Conservation (phyloP, 257 asterid genomes). For the Forsythia suspensa region DNA sequence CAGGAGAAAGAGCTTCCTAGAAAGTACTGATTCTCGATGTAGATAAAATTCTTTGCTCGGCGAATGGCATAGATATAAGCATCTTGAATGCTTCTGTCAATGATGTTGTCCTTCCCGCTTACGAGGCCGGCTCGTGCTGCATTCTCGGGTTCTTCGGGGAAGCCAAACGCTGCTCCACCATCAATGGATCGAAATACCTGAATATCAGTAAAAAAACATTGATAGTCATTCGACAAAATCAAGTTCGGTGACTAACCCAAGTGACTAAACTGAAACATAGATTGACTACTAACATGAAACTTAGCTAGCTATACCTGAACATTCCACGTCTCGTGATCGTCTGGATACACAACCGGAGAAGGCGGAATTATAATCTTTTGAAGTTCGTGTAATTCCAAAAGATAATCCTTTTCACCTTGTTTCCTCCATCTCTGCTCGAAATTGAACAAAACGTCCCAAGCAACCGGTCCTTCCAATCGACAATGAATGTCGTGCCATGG, state of each 20-base stretch:
- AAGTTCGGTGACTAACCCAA: background rate
- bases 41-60: conserved; percentile 57
- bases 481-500: conserved; percentile 84
- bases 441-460: conserved; percentile 74
- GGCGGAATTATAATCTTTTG: conserved; percentile 48
- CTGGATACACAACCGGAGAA: conserved; percentile 46
- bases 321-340: conserved; percentile 71
- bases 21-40: conserved; percentile 78
- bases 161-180: conserved; percentile 78
- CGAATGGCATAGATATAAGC: conserved; percentile 73
- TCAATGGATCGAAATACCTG: conserved; percentile 68
- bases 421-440: conserved; percentile 79
- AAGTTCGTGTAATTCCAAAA: conserved; percentile 45
- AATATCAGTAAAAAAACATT: background rate
- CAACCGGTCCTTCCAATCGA: conserved; percentile 57
- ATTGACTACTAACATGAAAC: background rate
- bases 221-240: background rate
- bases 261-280: too few relatives aligned
- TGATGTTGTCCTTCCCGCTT: conserved; percentile 68
- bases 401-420: conserved; percentile 49
- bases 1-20: conserved; percentile 67
- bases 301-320: conserved; percentile 32
- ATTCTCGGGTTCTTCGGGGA: conserved; percentile 63
- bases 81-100: conserved; percentile 78
- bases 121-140: conserved; percentile 64